These are phyloP conservation scores for Zygosaccharomyces bailii DNA, from an alignment of 805 yeast species.

Conservation along the genomic window DNA sequence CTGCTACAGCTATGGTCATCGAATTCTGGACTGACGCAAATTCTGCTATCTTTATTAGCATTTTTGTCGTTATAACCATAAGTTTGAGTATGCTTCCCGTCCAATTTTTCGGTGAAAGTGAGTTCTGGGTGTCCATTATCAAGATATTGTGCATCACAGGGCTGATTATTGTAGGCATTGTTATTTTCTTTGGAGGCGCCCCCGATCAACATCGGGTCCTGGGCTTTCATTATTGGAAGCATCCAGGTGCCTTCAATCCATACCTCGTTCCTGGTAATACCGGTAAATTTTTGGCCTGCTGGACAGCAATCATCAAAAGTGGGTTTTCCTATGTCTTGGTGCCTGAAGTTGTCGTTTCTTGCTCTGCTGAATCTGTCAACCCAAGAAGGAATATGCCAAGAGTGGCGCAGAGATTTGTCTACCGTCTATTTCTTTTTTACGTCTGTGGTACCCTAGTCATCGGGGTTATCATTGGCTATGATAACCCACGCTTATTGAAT, in stretches of 20 bases:
- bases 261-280: conserved; percentile 37
- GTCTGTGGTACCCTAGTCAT: conserved; percentile 41
- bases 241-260: conserved; percentile 46
- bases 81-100: conserved; percentile 23
- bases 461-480: conserved; percentile 53
- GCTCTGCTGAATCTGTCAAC: conserved; percentile 44
- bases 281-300: conserved; percentile 50
- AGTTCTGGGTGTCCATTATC: conserved; percentile 63
- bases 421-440: conserved; percentile 54
- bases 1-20: conserved; percentile 41
- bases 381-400: conserved; percentile 50
- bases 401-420: conserved; percentile 52
- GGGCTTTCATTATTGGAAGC: conserved; percentile 62
- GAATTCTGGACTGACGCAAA: conserved; percentile 42
- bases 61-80: conserved; percentile 30
- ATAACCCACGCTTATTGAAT: conserved; percentile 41
- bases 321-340: conserved; percentile 49
- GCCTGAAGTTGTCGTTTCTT: conserved; percentile 49
- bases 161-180: conserved; percentile 52
- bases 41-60: conserved; percentile 40
- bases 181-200: conserved; percentile 64
- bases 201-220: conserved; percentile 47
- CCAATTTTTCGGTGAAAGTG: conserved; percentile 45
- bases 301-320: conserved; percentile 50
- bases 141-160: conserved; percentile 66